These are phyloP conservation scores for Nymphaea colorata DNA, from an alignment of 164 flowering plant genomes.

Conservation along the genomic window DNA sequence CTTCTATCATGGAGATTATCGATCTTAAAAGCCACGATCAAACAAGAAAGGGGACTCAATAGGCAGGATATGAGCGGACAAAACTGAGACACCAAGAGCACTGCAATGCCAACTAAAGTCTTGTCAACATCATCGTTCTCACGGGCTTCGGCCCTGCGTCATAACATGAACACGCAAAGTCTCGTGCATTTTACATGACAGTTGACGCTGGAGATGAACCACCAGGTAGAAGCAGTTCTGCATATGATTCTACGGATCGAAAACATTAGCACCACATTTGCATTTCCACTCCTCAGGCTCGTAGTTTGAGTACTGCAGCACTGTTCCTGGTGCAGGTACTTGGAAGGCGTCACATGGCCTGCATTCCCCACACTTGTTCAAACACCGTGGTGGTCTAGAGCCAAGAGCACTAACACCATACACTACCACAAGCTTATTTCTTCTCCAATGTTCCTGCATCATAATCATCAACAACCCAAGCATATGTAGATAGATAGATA, in stretches of 20 bases:
- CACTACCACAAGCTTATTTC: slow-evolving; percentile 7
- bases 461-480: not conserved
- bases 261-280: slow-evolving; percentile 42
- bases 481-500: not conserved
- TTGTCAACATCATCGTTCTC: no score
- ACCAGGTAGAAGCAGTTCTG: not conserved
- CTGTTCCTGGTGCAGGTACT: slow-evolving; percentile 29
- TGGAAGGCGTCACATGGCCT: slow-evolving; percentile 47
- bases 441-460: slow-evolving; percentile 3
- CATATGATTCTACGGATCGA: slow-evolving; percentile 22
- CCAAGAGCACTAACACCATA: slow-evolving; percentile 29
- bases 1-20: no score
- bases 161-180: not conserved
- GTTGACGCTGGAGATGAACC: not conserved
- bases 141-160: no score
- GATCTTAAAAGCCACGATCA: no score
- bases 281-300: slow-evolving; percentile 71
- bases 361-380: slow-evolving; percentile 42
- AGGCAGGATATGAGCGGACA: no score
- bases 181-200: not conserved
- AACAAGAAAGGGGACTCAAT: no score
- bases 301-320: slow-evolving; percentile 40
- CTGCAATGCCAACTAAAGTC: no score
- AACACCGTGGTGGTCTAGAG: slow-evolving; percentile 56
- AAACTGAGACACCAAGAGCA: no score